A percentile compares a stretch with the other conserved stretches of the same genome.
phyloP scores from a whole-genome alignment of 2,329 filamentous ascomycete genomes.

The Aspergillus eucalypticola region DNA sequence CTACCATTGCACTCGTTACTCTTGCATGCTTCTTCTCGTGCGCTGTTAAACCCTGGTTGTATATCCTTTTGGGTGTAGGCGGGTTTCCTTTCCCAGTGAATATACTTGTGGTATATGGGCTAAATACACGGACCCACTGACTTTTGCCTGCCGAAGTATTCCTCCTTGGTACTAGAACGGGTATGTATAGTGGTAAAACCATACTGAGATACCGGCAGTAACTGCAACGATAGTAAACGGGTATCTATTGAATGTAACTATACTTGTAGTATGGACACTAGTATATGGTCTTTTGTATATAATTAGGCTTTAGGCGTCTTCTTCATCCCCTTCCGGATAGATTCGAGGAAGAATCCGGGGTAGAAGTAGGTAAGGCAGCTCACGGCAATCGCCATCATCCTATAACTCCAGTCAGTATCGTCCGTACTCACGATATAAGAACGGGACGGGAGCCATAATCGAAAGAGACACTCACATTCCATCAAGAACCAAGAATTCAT shows the following conservation, averaged over 20 bases:
- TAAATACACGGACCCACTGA: neutral
- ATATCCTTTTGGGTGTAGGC: neutral
- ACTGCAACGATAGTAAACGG: neutral
- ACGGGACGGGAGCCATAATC: neutral
- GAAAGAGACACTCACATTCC: constrained; percentile 43
- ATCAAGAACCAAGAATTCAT: constrained; percentile 51
- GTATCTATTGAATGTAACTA: neutral
- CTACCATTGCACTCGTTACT: neutral
- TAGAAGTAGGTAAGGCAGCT: constrained; percentile 47
- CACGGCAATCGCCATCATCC: constrained; percentile 49
- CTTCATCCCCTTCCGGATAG: constrained; percentile 31
- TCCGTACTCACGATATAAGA: neutral
- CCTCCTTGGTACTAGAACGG: too few species aligned
- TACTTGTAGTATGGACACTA: too few species aligned
- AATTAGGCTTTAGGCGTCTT: constrained; percentile 14
- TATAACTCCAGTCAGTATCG: constrained; percentile 11
- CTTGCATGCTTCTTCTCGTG: neutral
- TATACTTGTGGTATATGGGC: neutral
- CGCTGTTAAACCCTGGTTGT: neutral
- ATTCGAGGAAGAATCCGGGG: constrained; percentile 48
- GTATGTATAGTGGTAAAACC: too few species aligned
- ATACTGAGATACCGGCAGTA: too few species aligned
- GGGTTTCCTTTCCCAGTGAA: neutral
- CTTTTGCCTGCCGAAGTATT: too few species aligned
- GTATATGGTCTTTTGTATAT: neutral